A percentile compares a stretch with the other conserved stretches of the same genome.
phyloP scores from a whole-genome alignment of 2,329 filamentous ascomycete species.

The Ramichloridium luteum region DNA sequence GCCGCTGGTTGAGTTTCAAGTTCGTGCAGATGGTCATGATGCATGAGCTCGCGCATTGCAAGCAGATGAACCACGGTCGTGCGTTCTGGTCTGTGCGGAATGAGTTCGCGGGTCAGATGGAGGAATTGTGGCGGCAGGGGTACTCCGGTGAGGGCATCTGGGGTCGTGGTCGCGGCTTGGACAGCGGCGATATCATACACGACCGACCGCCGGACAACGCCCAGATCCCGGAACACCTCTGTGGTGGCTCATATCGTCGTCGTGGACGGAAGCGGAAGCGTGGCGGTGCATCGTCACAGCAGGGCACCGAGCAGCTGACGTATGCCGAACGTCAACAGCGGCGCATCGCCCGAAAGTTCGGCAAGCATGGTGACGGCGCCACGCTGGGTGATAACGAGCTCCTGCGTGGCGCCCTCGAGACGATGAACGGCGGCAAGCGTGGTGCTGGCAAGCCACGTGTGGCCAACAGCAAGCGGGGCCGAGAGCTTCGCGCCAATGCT shows the following conservation, averaged over 20 bases:
- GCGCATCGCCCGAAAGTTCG: conserved; percentile 64
- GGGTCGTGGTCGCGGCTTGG: conserved; percentile 56
- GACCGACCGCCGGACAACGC: conserved; percentile 44
- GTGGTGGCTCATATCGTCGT: conserved; percentile 66
- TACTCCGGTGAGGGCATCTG: conserved; percentile 78
- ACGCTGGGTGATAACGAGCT: conserved; percentile 58
- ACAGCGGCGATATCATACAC: conserved; percentile 49
- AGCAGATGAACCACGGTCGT: conserved; percentile 80
- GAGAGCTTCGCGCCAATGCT: conserved; percentile 64
- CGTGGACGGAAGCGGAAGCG: conserved; percentile 39
- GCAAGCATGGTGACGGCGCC: conserved; percentile 66
- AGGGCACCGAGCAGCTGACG: conserved; percentile 36
- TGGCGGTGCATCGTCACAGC: conserved; percentile 19
- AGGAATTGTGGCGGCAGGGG: conserved; percentile 52
- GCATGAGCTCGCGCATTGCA: conserved; percentile 78
- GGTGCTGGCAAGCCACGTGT: conserved; percentile 57
- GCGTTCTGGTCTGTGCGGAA: conserved; percentile 74
- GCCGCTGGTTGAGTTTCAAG: conserved; percentile 62
- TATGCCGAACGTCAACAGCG: conserved; percentile 64
- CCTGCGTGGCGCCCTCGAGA: conserved; percentile 53
- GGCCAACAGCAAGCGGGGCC: conserved; percentile 59
- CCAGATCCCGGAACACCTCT: conserved; percentile 49
- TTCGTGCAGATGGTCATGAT: conserved; percentile 95
- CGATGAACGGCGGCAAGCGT: conserved; percentile 39
- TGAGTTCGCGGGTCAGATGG: conserved; percentile 58